Evolutionary conservation across 2,329 filamentous ascomycete genomes (phyloP).

Genomic region (Pseudopyricularia cyperi): DNA sequence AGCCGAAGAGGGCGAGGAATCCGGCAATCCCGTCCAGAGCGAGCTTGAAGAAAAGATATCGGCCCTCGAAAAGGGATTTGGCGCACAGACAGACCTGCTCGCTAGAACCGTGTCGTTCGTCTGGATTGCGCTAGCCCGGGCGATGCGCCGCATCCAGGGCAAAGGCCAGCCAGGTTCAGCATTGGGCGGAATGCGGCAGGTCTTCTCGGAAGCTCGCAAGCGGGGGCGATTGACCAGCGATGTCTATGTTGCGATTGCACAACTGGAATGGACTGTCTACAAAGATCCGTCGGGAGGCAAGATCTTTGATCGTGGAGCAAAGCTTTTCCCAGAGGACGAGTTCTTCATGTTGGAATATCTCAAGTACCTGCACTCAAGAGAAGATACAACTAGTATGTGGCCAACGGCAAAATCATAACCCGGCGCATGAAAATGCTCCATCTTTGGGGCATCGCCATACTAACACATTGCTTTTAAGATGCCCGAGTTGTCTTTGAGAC

Average conservation of each 20-base stretch:
- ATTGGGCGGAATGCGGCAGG: constrained; percentile 61
- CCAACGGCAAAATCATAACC: neutral
- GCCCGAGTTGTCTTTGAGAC: constrained; percentile 94
- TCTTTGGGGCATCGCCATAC: neutral
- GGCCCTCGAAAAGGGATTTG: constrained; percentile 52
- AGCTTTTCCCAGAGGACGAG: constrained; percentile 88
- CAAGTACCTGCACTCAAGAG: constrained; percentile 83
- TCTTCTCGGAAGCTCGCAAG: constrained; percentile 81
- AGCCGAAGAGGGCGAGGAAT: constrained; percentile 26
- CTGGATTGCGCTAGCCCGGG: constrained; percentile 89
- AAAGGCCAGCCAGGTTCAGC: constrained; percentile 50
- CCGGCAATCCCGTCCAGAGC: constrained; percentile 26
- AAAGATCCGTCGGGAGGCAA: constrained; percentile 85
- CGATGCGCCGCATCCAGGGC: constrained; percentile 88
- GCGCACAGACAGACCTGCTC: constrained; percentile 60
- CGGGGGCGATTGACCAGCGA: constrained; percentile 84
- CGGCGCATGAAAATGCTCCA: neutral
- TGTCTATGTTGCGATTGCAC: constrained; percentile 83
- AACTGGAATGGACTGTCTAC: constrained; percentile 93
- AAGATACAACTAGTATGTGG: constrained; percentile 79
- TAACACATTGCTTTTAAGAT: constrained; percentile 38
- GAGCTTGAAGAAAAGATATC: constrained; percentile 45
- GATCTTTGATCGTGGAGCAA: constrained; percentile 90
- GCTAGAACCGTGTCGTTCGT: constrained; percentile 81
- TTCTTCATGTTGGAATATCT: constrained; percentile 90